phyloP scores from a whole-genome alignment of 2,329 filamentous ascomycete species.

The Emergomyces orientalis region DNA sequence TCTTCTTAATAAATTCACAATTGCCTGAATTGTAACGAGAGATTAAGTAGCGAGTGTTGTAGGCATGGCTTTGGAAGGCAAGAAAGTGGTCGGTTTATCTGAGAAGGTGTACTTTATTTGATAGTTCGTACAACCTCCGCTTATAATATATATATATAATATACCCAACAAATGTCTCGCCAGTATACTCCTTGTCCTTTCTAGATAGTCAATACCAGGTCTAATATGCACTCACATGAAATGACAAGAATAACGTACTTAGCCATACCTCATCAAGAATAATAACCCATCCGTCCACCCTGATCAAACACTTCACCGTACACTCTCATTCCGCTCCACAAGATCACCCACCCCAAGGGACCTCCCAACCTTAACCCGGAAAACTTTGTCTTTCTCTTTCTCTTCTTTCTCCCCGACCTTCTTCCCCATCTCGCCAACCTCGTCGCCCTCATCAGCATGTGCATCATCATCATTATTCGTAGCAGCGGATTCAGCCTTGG shows the following conservation, averaged over 20 bases:
- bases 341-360: slow-evolving; percentile 62
- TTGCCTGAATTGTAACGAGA: not conserved
- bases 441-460: slow-evolving; percentile 47
- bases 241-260: not conserved
- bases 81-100: not conserved
- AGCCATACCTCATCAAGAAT: not conserved
- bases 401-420: slow-evolving; percentile 35
- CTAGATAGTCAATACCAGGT: not conserved
- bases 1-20: not conserved
- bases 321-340: slow-evolving; percentile 41
- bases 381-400: slow-evolving; percentile 53
- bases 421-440: slow-evolving; percentile 57
- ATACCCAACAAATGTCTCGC: not conserved
- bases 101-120: not conserved
- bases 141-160: not conserved
- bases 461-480: slow-evolving; percentile 18
- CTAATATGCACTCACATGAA: not conserved
- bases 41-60: not conserved
- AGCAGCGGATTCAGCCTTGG: slow-evolving; percentile 26
- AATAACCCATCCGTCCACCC: not conserved
- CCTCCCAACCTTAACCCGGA: slow-evolving; percentile 78
- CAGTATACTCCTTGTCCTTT: not conserved
- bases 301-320: slow-evolving; percentile 11
- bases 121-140: not conserved
- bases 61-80: not conserved